Conservation (phyloP, 495 filamentous ascomycete species). For the Patellaria atrata region DNA sequence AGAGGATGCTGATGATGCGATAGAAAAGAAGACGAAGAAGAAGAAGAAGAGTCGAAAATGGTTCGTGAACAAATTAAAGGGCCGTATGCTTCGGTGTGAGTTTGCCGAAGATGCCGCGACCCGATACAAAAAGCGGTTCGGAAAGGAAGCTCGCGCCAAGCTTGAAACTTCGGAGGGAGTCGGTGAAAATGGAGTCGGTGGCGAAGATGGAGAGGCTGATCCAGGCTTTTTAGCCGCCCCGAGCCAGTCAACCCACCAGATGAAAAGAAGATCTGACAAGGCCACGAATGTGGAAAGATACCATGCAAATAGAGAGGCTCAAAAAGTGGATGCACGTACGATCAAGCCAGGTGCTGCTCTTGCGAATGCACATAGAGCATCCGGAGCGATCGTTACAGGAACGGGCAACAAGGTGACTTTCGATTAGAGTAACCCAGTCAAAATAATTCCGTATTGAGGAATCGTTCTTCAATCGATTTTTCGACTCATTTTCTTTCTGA, state of each 20-base stretch:
- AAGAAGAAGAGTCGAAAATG: constrained; percentile 54
- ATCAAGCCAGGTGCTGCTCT: constrained; percentile 29
- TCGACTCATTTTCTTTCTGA: too few relatives aligned
- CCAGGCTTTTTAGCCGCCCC: background rate
- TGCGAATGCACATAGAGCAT: constrained; percentile 39
- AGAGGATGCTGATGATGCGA: constrained; percentile 24
- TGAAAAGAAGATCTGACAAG: constrained; percentile 8
- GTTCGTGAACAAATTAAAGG: constrained; percentile 68
- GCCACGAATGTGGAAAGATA: constrained; percentile 2
- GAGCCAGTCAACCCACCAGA: constrained; percentile 2
- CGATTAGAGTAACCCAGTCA: constrained; percentile 41
- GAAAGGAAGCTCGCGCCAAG: constrained; percentile 44
- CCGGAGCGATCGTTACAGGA: constrained; percentile 63
- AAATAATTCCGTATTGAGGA: too few relatives aligned
- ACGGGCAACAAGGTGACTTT: constrained; percentile 77
- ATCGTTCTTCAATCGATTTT: too few relatives aligned
- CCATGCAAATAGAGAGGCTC: too few relatives aligned
- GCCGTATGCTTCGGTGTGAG: constrained; percentile 72
- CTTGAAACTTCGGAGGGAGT: constrained; percentile 15
- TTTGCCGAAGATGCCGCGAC: constrained; percentile 79
- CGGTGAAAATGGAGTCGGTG: constrained; percentile 19
- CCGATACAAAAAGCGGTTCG: constrained; percentile 85
- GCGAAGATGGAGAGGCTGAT: constrained; percentile 1
- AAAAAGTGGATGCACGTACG: constrained; percentile 23
- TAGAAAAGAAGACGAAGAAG: constrained; percentile 26